Percentiles rank a stretch among this genome's conserved stretches.
These are phyloP conservation scores for Lactifluus subvellereus DNA, from an alignment of 768 basidiomycete species.

Conservation along the genomic window DNA sequence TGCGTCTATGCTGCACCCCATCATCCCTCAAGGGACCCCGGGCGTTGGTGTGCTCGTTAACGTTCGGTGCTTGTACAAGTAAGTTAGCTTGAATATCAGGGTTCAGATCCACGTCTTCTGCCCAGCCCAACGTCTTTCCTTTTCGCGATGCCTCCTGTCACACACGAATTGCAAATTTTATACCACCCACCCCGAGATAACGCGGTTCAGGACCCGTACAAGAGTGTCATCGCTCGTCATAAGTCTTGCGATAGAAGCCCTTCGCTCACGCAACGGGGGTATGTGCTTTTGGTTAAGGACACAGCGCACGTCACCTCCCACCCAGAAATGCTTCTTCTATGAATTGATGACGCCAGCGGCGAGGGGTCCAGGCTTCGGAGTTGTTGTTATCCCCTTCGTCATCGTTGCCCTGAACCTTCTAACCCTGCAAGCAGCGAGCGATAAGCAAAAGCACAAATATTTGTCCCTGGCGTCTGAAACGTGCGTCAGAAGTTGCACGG, in stretches of 20 bases:
- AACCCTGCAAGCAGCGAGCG: not conserved
- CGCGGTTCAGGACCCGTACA: not conserved
- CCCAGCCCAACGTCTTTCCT: not conserved
- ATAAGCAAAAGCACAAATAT: constrained; percentile 15
- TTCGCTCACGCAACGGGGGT: not conserved
- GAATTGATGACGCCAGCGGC: constrained; percentile 16
- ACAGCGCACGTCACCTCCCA: not conserved
- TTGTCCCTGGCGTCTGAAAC: not conserved
- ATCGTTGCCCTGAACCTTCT: constrained; percentile 12
- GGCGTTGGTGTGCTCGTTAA: not conserved
- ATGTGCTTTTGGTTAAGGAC: not conserved
- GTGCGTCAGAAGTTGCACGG: not conserved
- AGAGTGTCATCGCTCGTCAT: constrained; percentile 13
- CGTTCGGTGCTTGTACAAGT: not conserved
- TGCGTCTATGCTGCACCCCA: not conserved
- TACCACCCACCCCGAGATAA: not conserved
- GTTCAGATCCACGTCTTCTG: not conserved
- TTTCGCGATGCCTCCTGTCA: not conserved
- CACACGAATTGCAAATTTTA: not conserved
- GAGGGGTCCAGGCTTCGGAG: constrained; percentile 14
- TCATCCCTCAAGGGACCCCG: not conserved
- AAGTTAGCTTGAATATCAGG: constrained; percentile 1
- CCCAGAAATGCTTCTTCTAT: constrained; percentile 1
- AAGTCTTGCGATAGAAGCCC: constrained; percentile 16
- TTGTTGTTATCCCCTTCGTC: constrained; percentile 12